Conservation (phyloP, 2,329 filamentous ascomycete genomes). For the Fusarium duplospermum region DNA sequence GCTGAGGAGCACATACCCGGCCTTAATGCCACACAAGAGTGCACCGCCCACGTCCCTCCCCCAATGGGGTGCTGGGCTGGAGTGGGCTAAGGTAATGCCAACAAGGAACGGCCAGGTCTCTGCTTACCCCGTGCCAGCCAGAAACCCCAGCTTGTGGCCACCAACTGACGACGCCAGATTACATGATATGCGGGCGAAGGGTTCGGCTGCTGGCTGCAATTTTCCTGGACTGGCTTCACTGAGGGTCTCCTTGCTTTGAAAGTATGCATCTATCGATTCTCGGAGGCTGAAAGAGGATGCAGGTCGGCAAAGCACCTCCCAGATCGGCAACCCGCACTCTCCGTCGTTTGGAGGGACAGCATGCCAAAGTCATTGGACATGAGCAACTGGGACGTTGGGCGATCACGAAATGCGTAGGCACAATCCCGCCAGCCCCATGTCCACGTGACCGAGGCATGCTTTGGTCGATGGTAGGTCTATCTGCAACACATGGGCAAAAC, state of each 20-base stretch:
- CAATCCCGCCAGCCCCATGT: slow-evolving; percentile 7
- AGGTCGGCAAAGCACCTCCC: neutral
- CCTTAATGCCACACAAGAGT: slow-evolving; percentile 8
- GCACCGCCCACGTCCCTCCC: slow-evolving; percentile 6
- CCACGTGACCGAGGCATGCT: neutral
- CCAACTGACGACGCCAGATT: slow-evolving; percentile 4
- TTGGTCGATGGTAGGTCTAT: neutral
- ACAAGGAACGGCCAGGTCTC: neutral
- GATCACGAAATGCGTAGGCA: slow-evolving; percentile 9
- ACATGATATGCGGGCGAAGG: neutral
- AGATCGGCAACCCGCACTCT: neutral
- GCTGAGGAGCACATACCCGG: slow-evolving; percentile 9
- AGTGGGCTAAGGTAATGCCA: neutral
- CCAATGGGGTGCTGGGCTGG: slow-evolving; percentile 1
- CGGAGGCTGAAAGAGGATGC: neutral
- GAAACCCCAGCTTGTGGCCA: neutral
- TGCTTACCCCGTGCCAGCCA: slow-evolving; percentile 5
- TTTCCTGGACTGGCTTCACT: neutral
- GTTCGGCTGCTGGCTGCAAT: neutral
- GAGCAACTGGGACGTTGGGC: slow-evolving; percentile 11
- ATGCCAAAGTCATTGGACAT: slow-evolving; percentile 21
- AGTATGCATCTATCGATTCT: neutral
- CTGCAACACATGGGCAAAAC: neutral
- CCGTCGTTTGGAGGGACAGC: slow-evolving; percentile 4
- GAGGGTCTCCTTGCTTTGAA: neutral